phyloP scores from a whole-genome alignment of 2,329 filamentous ascomycete genomes.

The Fusarium liriodendri region DNA sequence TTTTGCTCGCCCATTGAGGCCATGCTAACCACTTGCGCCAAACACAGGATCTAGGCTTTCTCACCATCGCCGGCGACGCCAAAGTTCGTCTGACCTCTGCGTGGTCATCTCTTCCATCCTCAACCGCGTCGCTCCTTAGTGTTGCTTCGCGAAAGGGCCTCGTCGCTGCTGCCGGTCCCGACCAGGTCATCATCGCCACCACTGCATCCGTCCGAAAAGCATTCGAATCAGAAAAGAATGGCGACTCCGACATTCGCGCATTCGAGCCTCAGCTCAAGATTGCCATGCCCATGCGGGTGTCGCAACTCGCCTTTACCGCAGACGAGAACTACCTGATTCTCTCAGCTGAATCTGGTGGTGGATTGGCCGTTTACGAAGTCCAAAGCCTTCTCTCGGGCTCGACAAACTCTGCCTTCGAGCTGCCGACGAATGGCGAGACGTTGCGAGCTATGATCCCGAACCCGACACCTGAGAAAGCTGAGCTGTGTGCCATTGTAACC shows the following conservation, averaged over 20 bases:
- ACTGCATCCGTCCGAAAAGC: conserved; percentile 83
- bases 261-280: conserved; percentile 82
- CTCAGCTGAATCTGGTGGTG: conserved; percentile 83
- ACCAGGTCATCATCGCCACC: conserved; percentile 78
- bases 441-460: conserved; percentile 84
- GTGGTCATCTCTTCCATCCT: conserved; percentile 81
- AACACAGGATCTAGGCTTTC: conserved; percentile 79
- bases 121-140: conserved; percentile 85
- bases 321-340: conserved; percentile 88
- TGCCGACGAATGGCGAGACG: conserved; percentile 79
- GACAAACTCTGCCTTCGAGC: conserved; percentile 76
- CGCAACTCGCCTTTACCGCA: conserved; percentile 90
- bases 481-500: conserved; percentile 85
- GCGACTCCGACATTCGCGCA: conserved; percentile 72
- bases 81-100: conserved; percentile 83
- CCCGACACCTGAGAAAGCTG: conserved; percentile 77
- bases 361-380: conserved; percentile 85
- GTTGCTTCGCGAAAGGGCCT: conserved; percentile 84
- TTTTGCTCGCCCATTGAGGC: conserved; percentile 15
- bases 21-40: conserved; percentile 37
- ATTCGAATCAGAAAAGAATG: conserved; percentile 70
- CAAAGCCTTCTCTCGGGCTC: conserved; percentile 73
- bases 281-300: conserved; percentile 78
- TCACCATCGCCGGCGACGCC: conserved; percentile 80
- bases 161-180: conserved; percentile 87